Conservation (phyloP, 495 filamentous ascomycete species). For the Alectoria sarmentosa region DNA sequence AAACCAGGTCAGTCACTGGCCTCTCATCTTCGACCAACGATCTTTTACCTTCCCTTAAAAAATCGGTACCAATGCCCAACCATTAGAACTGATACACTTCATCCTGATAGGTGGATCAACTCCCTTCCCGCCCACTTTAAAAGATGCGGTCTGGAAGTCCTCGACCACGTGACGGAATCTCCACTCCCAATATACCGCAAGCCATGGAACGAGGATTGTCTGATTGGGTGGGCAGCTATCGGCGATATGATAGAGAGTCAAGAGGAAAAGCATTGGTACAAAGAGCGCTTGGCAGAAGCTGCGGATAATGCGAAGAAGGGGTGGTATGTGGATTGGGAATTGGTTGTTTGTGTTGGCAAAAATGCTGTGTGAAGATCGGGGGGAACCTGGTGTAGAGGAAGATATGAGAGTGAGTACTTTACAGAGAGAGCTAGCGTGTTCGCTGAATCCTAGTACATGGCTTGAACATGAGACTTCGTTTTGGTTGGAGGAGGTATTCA, state of each 20-base stretch:
- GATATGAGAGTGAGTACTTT: too few species aligned
- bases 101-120: slow-evolving; percentile 17
- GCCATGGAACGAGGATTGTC: slow-evolving; percentile 18
- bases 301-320: slow-evolving; percentile 8
- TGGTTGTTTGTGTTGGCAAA: slow-evolving; percentile 16
- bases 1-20: not conserved
- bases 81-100: not conserved
- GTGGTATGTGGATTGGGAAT: slow-evolving; percentile 18
- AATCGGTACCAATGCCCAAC: not conserved
- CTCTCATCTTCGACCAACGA: not conserved
- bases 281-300: slow-evolving; percentile 6
- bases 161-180: slow-evolving; percentile 3
- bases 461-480: too few species aligned
- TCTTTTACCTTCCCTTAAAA: not conserved
- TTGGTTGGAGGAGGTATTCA: too few species aligned
- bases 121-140: slow-evolving; percentile 8
- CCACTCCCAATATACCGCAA: slow-evolving; percentile 17
- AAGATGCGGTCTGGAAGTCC: slow-evolving; percentile 8
- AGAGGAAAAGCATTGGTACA: slow-evolving; percentile 7
- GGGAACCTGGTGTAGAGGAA: too few species aligned
- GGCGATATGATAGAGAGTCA: not conserved
- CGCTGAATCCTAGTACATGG: too few species aligned
- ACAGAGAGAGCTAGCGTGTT: too few species aligned
- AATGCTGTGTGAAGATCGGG: slow-evolving; percentile 2
- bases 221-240: slow-evolving; percentile 12